phyloP scores from a whole-genome alignment of 2,329 filamentous ascomycete genomes.

The Talaromyces atroroseus region DNA sequence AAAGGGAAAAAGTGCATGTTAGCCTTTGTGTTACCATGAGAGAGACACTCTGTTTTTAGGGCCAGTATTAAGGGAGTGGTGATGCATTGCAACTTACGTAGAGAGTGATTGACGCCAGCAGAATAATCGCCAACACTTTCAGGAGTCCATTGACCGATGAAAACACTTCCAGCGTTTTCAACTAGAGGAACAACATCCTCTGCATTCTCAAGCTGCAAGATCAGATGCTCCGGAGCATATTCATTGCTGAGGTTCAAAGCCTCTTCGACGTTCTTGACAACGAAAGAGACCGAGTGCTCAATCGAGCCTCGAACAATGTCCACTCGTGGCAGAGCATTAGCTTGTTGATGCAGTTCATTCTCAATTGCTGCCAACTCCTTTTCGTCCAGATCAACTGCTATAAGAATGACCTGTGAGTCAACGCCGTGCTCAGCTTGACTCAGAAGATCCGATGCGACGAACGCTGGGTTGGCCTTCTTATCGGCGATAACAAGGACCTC shows the following conservation, averaged over 20 bases:
- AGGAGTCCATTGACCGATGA: constrained; percentile 92
- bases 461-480: constrained; percentile 78
- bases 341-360: constrained; percentile 83
- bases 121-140: constrained; percentile 98
- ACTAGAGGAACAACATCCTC: constrained; percentile 70
- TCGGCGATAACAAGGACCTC: constrained; percentile 97
- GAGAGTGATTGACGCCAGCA: constrained; percentile 92
- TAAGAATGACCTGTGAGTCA: constrained; percentile 89
- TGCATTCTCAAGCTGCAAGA: constrained; percentile 78
- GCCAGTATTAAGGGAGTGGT: background rate
- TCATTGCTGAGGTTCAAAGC: constrained; percentile 81
- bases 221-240: constrained; percentile 94
- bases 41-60: background rate
- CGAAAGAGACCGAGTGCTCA: constrained; percentile 82
- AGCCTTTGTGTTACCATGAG: constrained; percentile 14
- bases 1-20: constrained; percentile 16
- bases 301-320: constrained; percentile 91
- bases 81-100: constrained; percentile 63
- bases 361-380: constrained; percentile 75
- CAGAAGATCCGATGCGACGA: constrained; percentile 89
- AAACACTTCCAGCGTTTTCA: constrained; percentile 91
- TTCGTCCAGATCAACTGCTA: constrained; percentile 75
- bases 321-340: constrained; percentile 77
- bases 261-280: constrained; percentile 64
- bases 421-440: constrained; percentile 96